Evolutionary conservation across 768 basidiomycete species (phyloP).

Genomic region (Cyathus striatus): DNA sequence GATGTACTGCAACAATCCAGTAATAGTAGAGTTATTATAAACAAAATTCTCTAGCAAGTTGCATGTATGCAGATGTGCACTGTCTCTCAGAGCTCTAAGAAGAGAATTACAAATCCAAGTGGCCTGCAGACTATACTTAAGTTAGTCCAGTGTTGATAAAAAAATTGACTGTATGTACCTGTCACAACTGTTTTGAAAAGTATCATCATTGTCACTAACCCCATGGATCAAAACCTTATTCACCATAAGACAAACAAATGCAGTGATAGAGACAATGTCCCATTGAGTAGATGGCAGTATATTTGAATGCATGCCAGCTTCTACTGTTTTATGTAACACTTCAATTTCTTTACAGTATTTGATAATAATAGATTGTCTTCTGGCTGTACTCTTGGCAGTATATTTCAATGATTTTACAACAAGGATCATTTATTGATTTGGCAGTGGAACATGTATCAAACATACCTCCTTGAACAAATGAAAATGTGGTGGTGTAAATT

Average conservation of each 20-base stretch:
- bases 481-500: constrained; percentile 32
- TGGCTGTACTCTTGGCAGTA: too few relatives aligned
- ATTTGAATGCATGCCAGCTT: constrained; percentile 18
- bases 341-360: constrained; percentile 33
- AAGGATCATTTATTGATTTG: constrained; percentile 27
- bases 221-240: too few relatives aligned
- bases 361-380: constrained; percentile 26
- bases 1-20: neutral
- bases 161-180: too few relatives aligned
- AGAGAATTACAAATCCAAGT: constrained; percentile 22
- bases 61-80: constrained; percentile 10
- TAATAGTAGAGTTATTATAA: constrained; percentile 17
- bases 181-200: too few relatives aligned
- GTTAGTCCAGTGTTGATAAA: constrained; percentile 12
- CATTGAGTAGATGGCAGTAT: constrained; percentile 18
- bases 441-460: neutral
- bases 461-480: constrained; percentile 35
- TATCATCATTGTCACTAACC: constrained; percentile 23
- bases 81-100: constrained; percentile 10
- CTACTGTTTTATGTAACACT: constrained; percentile 23
- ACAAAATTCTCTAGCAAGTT: constrained; percentile 14
- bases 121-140: too few relatives aligned
- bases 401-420: constrained; percentile 25
- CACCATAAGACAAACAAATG: constrained; percentile 26
- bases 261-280: constrained; percentile 13